These are phyloP conservation scores for Leucocoprinus leucothites DNA, from an alignment of 768 basidiomycete genomes.

Conservation along the genomic window DNA sequence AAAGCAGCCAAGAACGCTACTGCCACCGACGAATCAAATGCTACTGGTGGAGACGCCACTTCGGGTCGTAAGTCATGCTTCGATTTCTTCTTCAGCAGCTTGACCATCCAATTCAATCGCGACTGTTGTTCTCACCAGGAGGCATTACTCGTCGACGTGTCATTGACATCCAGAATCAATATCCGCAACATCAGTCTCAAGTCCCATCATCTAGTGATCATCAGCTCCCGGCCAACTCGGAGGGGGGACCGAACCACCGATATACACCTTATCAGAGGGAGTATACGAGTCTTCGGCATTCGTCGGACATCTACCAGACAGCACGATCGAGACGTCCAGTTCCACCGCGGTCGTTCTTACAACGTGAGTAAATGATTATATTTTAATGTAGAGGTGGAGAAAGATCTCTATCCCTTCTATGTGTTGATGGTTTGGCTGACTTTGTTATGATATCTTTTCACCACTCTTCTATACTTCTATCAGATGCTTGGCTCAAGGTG, in stretches of 20 bases:
- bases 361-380: no score
- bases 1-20: neutral
- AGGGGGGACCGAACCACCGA: conserved; percentile 19
- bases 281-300: conserved; percentile 12
- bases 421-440: no score
- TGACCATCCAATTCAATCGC: neutral
- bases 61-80: no score
- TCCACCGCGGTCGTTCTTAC: conserved; percentile 55
- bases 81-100: neutral
- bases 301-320: conserved; percentile 14
- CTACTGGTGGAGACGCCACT: no score
- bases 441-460: neutral
- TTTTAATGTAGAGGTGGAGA: no score
- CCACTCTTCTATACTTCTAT: conserved; percentile 8
- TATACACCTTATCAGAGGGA: conserved; percentile 33
- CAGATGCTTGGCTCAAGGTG: conserved; percentile 74
- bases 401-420: no score
- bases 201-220: neutral
- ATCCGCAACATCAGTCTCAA: neutral
- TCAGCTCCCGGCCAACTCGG: neutral
- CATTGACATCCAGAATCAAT: conserved; percentile 8
- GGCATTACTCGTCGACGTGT: conserved; percentile 2
- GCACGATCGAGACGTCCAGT: conserved; percentile 17
- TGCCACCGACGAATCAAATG: neutral
- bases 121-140: neutral